A percentile compares a stretch with the other conserved stretches of the same genome.
Conservation (phyloP, 2,329 filamentous ascomycete species). For the Penicillium vulpinum region DNA sequence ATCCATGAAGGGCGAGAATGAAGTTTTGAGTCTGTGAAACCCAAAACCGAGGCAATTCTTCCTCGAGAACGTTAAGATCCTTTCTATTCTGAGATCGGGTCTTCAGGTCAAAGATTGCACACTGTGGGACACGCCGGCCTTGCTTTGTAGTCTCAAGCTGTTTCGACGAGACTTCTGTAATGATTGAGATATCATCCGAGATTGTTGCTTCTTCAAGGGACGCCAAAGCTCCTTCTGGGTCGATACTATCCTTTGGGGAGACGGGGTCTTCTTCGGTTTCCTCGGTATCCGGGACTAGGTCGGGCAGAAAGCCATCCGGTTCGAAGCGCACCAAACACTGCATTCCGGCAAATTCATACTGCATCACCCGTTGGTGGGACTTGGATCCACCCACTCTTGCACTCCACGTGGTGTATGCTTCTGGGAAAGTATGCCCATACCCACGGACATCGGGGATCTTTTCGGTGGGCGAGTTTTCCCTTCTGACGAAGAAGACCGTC, state of each 20-base stretch:
- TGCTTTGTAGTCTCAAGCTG: conserved; percentile 25
- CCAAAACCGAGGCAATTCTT: conserved; percentile 52
- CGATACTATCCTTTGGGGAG: not conserved
- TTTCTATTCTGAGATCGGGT: conserved; percentile 45
- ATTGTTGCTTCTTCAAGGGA: not conserved
- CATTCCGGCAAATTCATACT: conserved; percentile 58
- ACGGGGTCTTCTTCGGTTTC: not conserved
- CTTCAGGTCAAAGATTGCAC: conserved; percentile 55
- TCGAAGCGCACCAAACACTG: conserved; percentile 57
- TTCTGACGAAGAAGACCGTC: conserved; percentile 64
- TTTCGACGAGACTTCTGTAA: not conserved
- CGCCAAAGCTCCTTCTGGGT: conserved; percentile 1
- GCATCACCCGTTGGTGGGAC: conserved; percentile 63
- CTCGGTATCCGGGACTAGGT: not conserved
- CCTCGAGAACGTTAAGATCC: conserved; percentile 38
- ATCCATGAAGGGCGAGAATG: conserved; percentile 52
- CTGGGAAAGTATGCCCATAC: conserved; percentile 67
- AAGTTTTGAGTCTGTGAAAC: conserved; percentile 54
- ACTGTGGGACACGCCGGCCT: conserved; percentile 39
- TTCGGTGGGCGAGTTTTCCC: conserved; percentile 61
- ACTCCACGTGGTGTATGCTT: conserved; percentile 66
- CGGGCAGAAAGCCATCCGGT: conserved; percentile 56
- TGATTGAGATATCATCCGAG: not conserved
- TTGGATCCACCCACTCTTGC: conserved; percentile 53
- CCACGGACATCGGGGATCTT: conserved; percentile 57